A percentile compares a stretch with the other conserved stretches of the same genome.
Evolutionary conservation across 441 rosid species (phyloP).

Genomic region (California macrophylla): DNA sequence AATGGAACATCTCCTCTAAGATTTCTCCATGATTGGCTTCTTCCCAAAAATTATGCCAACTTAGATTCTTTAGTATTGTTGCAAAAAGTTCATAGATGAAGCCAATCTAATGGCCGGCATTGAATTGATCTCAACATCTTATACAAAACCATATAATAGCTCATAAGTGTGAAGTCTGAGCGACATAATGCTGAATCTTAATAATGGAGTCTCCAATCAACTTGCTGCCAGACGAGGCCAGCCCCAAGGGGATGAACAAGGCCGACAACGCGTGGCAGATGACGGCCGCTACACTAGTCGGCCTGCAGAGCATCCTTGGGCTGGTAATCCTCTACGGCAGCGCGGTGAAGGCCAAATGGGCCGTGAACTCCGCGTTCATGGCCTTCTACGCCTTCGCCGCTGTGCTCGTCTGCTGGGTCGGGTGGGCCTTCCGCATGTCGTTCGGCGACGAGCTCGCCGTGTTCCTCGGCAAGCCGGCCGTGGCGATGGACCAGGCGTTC

Average conservation of each 20-base stretch:
- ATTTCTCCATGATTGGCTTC: background rate
- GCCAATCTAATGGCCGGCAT: background rate
- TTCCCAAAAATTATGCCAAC: background rate
- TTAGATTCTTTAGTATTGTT: background rate
- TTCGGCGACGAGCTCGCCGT: conserved; percentile 29
- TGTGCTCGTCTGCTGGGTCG: conserved; percentile 47
- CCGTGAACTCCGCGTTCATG: conserved; percentile 51
- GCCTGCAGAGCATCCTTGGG: conserved; percentile 55
- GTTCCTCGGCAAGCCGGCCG: conserved; percentile 33
- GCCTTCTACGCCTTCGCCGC: conserved; percentile 52
- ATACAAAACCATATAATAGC: background rate
- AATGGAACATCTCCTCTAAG: background rate
- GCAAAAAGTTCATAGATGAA: background rate
- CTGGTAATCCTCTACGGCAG: conserved; percentile 53
- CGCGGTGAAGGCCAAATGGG: conserved; percentile 52
- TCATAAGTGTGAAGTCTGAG: background rate
- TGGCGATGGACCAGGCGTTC: conserved; percentile 12
- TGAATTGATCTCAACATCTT: background rate
- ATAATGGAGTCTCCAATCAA: conserved; percentile 15
- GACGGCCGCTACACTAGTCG: conserved; percentile 43
- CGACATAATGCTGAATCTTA: background rate
- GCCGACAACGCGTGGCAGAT: conserved; percentile 61
- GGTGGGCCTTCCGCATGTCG: conserved; percentile 48
- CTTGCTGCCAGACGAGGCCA: conserved; percentile 19
- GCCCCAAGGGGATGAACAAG: conserved; percentile 39